Conservation (phyloP, 805 yeast genomes). For the Kazachstania bromeliacearum region DNA sequence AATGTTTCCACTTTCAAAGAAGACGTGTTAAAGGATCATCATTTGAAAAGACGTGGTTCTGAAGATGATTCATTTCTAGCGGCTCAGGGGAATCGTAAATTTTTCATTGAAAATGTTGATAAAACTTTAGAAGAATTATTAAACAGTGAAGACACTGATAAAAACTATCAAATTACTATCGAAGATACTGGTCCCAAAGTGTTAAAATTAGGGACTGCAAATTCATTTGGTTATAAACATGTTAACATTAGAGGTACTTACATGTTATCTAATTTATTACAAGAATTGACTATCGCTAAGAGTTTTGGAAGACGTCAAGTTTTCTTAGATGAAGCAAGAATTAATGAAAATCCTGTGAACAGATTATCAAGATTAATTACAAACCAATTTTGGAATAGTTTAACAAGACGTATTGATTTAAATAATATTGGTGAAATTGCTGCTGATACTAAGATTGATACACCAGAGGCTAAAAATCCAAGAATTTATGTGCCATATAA, state of each 20-base stretch:
- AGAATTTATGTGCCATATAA: conserved; percentile 68
- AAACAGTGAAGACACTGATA: conserved; percentile 75
- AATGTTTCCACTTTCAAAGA: conserved; percentile 20
- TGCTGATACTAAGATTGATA: conserved; percentile 62
- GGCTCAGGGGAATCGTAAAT: conserved; percentile 34
- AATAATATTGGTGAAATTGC: conserved; percentile 62
- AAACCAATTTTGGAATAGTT: conserved; percentile 69
- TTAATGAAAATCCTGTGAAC: conserved; percentile 80
- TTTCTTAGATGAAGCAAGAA: conserved; percentile 70
- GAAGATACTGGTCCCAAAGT: conserved; percentile 82
- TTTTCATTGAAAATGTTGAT: conserved; percentile 68
- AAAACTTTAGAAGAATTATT: conserved; percentile 59
- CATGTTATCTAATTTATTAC: conserved; percentile 76
- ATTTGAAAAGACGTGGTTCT: conserved; percentile 42
- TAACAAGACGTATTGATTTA: conserved; percentile 63
- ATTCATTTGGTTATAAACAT: conserved; percentile 70
- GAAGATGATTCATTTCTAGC: conserved; percentile 39
- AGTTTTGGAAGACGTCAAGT: conserved; percentile 69
- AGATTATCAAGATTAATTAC: conserved; percentile 65
- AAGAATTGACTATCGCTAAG: conserved; percentile 82
- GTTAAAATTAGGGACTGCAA: conserved; percentile 70
- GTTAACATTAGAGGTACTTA: conserved; percentile 79
- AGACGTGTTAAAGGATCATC: conserved; percentile 12
- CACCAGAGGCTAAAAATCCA: conserved; percentile 53
- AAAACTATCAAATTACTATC: conserved; percentile 72